Conservation (phyloP, 257 asterid species). For the Anisodus acutangulus region DNA sequence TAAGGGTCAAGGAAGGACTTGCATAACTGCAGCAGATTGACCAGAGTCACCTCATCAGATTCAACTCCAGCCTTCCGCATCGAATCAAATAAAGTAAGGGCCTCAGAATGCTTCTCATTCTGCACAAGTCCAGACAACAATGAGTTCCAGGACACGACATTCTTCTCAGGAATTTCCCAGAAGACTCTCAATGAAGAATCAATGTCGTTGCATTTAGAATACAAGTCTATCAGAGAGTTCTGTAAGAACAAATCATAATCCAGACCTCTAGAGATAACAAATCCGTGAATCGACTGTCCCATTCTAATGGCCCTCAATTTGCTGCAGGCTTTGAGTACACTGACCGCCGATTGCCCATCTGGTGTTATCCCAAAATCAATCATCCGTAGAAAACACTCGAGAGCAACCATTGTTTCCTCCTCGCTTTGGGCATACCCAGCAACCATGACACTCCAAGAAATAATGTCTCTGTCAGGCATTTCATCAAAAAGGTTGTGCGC, state of each 20-base stretch:
- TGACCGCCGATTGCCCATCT: conserved; percentile 75
- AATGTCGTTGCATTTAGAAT: conserved; percentile 72
- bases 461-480: conserved; percentile 68
- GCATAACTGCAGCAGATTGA: conserved; percentile 69
- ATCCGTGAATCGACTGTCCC: conserved; percentile 66
- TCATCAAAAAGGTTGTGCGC: conserved; percentile 73
- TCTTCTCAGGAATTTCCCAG: conserved; percentile 59
- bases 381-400: conserved; percentile 63
- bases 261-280: conserved; percentile 59
- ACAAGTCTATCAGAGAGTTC: conserved; percentile 77
- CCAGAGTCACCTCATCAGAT: conserved; percentile 80
- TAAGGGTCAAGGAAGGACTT: conserved; percentile 54
- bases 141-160: conserved; percentile 81
- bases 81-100: conserved; percentile 55
- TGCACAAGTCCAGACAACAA: conserved; percentile 72
- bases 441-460: conserved; percentile 83
- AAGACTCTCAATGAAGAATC: conserved; percentile 65
- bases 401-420: conserved; percentile 46
- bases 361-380: conserved; percentile 45
- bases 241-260: conserved; percentile 66
- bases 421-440: conserved; percentile 53
- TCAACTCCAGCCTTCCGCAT: conserved; percentile 58
- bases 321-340: conserved; percentile 71
- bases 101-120: conserved; percentile 59
- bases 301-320: conserved; percentile 49